These are phyloP conservation scores for Hypoxylon sp. DNA, from an alignment of 2,329 filamentous ascomycete genomes.

Conservation along the genomic window DNA sequence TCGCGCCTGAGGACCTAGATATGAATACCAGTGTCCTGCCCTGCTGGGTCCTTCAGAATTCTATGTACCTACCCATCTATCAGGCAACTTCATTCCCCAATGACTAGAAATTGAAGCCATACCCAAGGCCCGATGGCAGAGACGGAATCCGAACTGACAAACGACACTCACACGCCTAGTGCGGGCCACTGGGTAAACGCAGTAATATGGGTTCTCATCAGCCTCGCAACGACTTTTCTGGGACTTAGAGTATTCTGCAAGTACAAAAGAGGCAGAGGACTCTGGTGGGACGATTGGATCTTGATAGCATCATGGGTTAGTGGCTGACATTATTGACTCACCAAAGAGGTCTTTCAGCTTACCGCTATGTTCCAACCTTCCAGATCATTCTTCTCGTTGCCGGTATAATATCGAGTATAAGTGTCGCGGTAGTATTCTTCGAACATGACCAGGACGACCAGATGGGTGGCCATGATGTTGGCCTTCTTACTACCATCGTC, in stretches of 20 bases:
- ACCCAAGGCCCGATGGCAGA: constrained; percentile 10
- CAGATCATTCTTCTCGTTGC: constrained; percentile 45
- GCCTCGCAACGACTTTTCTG: constrained; percentile 31
- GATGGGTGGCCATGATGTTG: constrained; percentile 27
- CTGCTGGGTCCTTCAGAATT: not conserved
- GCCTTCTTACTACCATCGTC: constrained; percentile 21
- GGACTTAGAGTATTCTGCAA: constrained; percentile 37
- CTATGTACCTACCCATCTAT: not conserved
- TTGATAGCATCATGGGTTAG: constrained; percentile 37
- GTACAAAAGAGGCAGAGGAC: constrained; percentile 13
- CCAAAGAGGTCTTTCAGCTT: not conserved
- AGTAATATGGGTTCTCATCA: constrained; percentile 34
- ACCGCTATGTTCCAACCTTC: not conserved
- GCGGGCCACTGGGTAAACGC: constrained; percentile 30
- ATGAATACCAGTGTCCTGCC: not conserved
- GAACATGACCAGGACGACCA: constrained; percentile 15
- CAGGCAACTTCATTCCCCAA: not conserved
- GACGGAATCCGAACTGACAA: not conserved
- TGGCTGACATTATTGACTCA: not conserved
- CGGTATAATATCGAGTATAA: constrained; percentile 34
- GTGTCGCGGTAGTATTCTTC: constrained; percentile 26
- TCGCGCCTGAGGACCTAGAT: not conserved
- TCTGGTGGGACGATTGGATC: constrained; percentile 37
- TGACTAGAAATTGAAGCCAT: not conserved
- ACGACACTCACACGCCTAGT: constrained; percentile 20